These are phyloP conservation scores for Neofusicoccum ribis DNA, from an alignment of 2,329 filamentous ascomycete species.

Conservation along the genomic window DNA sequence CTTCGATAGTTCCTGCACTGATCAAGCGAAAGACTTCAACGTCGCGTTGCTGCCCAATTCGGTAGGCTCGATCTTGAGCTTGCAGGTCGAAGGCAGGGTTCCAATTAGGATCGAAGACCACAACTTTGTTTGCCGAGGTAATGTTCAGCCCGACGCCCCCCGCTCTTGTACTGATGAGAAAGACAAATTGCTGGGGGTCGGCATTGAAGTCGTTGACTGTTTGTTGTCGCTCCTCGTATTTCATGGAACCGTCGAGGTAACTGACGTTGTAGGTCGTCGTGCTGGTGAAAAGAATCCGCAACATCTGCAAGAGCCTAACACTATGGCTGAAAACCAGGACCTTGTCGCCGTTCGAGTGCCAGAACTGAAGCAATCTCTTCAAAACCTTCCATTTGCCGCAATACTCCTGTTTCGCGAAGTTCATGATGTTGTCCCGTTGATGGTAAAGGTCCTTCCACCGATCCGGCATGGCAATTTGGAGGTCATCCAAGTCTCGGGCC, in stretches of 20 bases:
- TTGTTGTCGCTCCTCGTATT: slow-evolving; percentile 77
- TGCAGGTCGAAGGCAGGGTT: slow-evolving; percentile 94
- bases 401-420: slow-evolving; percentile 82
- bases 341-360: slow-evolving; percentile 88
- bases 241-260: slow-evolving; percentile 84
- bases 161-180: slow-evolving; percentile 90
- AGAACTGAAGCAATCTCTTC: slow-evolving; percentile 81
- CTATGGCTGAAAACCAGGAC: slow-evolving; percentile 94
- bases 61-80: slow-evolving; percentile 92
- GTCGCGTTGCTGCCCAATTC: slow-evolving; percentile 88
- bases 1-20: slow-evolving; percentile 89
- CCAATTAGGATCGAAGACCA: slow-evolving; percentile 97
- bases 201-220: slow-evolving; percentile 90
- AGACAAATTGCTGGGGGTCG: slow-evolving; percentile 84
- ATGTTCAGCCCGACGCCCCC: slow-evolving; percentile 95
- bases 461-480: slow-evolving; percentile 73
- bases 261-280: slow-evolving; percentile 84
- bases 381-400: slow-evolving; percentile 97
- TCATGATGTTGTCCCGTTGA: slow-evolving; percentile 74
- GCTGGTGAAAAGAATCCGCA: slow-evolving; percentile 81
- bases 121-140: slow-evolving; percentile 95
- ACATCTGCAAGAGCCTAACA: slow-evolving; percentile 78
- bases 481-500: slow-evolving; percentile 70
- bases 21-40: slow-evolving; percentile 95
- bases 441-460: slow-evolving; percentile 73